Evolutionary conservation across 2,329 filamentous ascomycete species (phyloP), one percentile per base, ranked within the genome.

Genomic region (Talaromyces sp.): DNA sequence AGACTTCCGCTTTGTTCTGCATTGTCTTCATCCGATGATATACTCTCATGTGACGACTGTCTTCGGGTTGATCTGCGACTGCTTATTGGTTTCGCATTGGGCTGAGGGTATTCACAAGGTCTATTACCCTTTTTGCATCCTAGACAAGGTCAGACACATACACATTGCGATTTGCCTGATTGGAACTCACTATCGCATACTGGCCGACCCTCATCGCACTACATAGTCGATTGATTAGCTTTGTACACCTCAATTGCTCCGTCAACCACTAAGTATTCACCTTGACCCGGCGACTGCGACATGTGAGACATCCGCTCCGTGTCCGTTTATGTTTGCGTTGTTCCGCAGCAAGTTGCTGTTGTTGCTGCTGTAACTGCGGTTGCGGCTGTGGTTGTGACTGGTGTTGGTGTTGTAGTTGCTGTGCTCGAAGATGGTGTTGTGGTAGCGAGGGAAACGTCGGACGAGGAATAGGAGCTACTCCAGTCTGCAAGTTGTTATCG

Each of bases 321-420:
- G 95, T 98, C 70, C 95, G 88, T 68, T 93, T 90, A 76, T 98
- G 94, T 78, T 98, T 98, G 70, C 96, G 90, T 73, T 91, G 89
- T 68, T 96, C 91, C 31, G 76, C 29, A 53, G 45, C 27, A n/a
- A 36, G 17, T 53, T 34, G 64, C 19, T 61, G 58, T 13, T 98
- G 94, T 73, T 91, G 89, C 67, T 95, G 74, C 5, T 56, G 58
- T 17, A 19, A 6, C 15, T 36, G 54, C 10, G 13, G 36, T 11
- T 60, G 64, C 40, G 19, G 58, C 22, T 22, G 49, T 7, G 49
- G 17, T 40, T 13, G 58, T 3, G 47, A 6, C 22, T 31, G 62
- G 8, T 36, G 75, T 75, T 27, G 76, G 63, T 25, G 76, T 27
- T 65, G 58, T 3, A 58, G 43, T 10, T 43, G 53, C 56, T 59